Percentiles rank a stretch among this genome's conserved stretches.
Evolutionary conservation across 2,329 filamentous ascomycete genomes (phyloP).

Genomic region (Ascochyta viciae-villosae): DNA sequence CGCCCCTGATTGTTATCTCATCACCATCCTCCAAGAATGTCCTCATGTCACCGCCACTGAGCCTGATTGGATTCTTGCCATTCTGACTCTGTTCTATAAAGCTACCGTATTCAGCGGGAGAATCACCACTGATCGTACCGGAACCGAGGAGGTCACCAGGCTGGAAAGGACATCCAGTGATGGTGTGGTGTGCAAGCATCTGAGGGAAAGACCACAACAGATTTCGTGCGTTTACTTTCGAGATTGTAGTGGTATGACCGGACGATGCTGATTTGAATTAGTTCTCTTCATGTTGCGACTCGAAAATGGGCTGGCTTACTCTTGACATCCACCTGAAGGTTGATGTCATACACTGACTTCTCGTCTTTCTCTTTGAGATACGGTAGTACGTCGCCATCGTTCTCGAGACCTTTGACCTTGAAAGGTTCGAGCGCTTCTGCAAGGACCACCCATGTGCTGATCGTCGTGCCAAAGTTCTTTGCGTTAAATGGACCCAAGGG

Average conservation of each 20-base stretch:
- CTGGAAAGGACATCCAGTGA: constrained; percentile 77
- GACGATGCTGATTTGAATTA: constrained; percentile 45
- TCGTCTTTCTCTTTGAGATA: constrained; percentile 69
- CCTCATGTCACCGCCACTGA: constrained; percentile 71
- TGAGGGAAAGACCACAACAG: constrained; percentile 84
- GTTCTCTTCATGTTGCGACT: not conserved
- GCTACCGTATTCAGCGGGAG: constrained; percentile 67
- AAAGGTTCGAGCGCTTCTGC: constrained; percentile 78
- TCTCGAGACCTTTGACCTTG: constrained; percentile 61
- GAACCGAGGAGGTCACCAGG: constrained; percentile 78
- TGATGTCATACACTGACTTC: constrained; percentile 72
- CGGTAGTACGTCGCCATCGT: constrained; percentile 62
- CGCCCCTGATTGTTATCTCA: constrained; percentile 69
- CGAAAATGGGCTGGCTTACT: constrained; percentile 37
- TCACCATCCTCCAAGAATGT: constrained; percentile 79
- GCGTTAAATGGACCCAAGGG: constrained; percentile 82
- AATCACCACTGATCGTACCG: constrained; percentile 76
- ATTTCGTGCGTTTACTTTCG: constrained; percentile 67
- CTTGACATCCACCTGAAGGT: constrained; percentile 70
- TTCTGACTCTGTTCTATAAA: constrained; percentile 75
- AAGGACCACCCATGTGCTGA: constrained; percentile 81
- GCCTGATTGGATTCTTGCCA: constrained; percentile 68
- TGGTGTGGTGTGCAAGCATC: constrained; percentile 80
- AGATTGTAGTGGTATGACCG: constrained; percentile 64
- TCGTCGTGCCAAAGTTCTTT: constrained; percentile 82